phyloP scores from a whole-genome alignment of 768 basidiomycete species.

The Mycena indigotica region DNA sequence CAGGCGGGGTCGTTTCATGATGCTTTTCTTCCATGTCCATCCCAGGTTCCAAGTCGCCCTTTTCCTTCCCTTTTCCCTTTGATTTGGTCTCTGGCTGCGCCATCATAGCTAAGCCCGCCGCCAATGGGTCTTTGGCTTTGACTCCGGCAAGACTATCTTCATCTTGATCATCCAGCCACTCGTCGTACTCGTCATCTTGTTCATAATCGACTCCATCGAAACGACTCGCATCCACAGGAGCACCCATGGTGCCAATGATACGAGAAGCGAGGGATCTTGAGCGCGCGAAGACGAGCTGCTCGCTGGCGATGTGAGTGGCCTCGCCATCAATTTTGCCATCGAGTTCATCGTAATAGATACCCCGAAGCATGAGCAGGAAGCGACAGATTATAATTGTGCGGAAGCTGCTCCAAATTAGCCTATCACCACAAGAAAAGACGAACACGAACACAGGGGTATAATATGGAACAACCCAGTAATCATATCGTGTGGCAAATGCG shows the following conservation, averaged over 20 bases:
- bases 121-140: constrained; percentile 29
- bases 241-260: constrained; percentile 31
- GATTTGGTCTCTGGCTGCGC: neutral
- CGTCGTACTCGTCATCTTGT: constrained; percentile 20
- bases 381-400: constrained; percentile 38
- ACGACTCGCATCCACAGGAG: constrained; percentile 26
- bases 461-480: constrained; percentile 39
- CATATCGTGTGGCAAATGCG: constrained; percentile 31
- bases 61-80: neutral
- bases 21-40: too few species aligned
- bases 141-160: neutral
- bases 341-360: constrained; percentile 28
- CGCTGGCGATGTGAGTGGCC: neutral
- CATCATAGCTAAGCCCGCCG: constrained; percentile 21
- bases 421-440: neutral
- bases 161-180: neutral
- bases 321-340: constrained; percentile 8
- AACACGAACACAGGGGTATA: constrained; percentile 35
- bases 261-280: constrained; percentile 24
- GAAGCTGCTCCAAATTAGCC: constrained; percentile 24
- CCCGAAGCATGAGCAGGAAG: constrained; percentile 33
- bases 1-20: too few species aligned
- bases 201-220: constrained; percentile 17
- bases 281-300: neutral
- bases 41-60: too few species aligned